Evolutionary conservation across 2,329 filamentous ascomycete genomes (phyloP), one percentile per base, ranked within the genome.

Genomic region (Sarocladiaceae sp.): DNA sequence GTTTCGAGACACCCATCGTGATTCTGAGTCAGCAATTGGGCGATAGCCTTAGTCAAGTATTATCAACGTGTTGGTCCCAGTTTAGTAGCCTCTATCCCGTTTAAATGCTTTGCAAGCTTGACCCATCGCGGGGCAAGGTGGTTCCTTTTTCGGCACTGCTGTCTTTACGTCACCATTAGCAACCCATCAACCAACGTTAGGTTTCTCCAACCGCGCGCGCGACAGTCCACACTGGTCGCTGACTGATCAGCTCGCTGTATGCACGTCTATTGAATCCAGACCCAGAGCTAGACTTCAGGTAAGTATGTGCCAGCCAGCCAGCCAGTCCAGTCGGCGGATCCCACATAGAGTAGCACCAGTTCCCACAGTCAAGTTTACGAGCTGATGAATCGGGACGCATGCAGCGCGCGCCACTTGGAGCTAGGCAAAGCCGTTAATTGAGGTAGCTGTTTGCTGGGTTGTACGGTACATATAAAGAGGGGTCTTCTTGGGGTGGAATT

Each of bases 91-190:
- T 17, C 15, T 36, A 36, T 36, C 33, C 15, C 33, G 12, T n/a
- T 36, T 36, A n/a, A 36, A n/a, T n/a, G 33, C 33, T 36, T 36
- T 17, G 15, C 33, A 36, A n/a, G 18, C 33, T 36, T 12, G 15
- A 6, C 12, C 33, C 15, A 36, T n/a, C 40, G 40, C 40, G 40
- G 40, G 20, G 40, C 40, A 17, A n/a, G 15, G 12, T 36, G 15
- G 7, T 8, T n/a, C 37, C 5, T 22, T 23, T 42, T 42, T 42
- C 7, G 22, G 18, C 5, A 17, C 12, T 29, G 23, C 22, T 4
- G 23, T 28, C 23, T 46, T 48, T 48, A 48, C 44, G 44, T 48
- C 44, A 48, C 44, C 26, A 48, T 48, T 48, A 31, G 44, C 44
- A 48, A 48, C 26, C 40, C 7, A 8, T 26, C 17, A 31, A 37